Percentiles rank a stretch among this genome's conserved stretches.
Evolutionary conservation across 768 basidiomycete species (phyloP).

Genomic region (Boletus fagicola): DNA sequence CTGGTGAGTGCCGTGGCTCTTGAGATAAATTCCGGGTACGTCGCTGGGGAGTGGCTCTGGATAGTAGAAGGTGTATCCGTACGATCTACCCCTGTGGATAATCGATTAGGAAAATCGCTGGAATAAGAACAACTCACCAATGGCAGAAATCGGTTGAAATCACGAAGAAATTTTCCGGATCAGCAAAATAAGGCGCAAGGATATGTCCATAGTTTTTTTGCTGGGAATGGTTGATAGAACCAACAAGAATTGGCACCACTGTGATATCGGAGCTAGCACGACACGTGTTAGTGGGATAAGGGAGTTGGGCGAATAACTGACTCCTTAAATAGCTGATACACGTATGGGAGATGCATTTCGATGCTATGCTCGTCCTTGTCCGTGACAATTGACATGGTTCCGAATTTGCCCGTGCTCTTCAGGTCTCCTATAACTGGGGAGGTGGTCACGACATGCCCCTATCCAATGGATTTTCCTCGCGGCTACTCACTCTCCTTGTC

Average conservation of each 20-base stretch:
- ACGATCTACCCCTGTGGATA: constrained; percentile 69
- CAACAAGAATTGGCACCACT: constrained; percentile 90
- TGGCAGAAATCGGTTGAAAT: constrained; percentile 98
- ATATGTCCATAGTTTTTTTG: constrained; percentile 67
- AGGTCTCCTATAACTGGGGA: constrained; percentile 17
- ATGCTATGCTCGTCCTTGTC: constrained; percentile 97
- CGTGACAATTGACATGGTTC: constrained; percentile 56
- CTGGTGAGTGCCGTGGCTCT: constrained; percentile 40
- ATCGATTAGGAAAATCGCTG: background rate
- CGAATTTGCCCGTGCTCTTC: constrained; percentile 47
- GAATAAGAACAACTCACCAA: constrained; percentile 55
- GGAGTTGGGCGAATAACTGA: constrained; percentile 32
- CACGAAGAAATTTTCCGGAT: constrained; percentile 81
- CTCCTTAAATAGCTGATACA: constrained; percentile 83
- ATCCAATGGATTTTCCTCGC: background rate
- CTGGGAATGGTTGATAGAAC: constrained; percentile 57
- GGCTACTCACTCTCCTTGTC: constrained; percentile 69
- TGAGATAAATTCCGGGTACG: constrained; percentile 48
- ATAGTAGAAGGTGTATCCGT: constrained; percentile 86
- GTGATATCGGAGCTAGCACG: constrained; percentile 61
- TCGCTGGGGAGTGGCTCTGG: constrained; percentile 55
- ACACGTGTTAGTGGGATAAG: constrained; percentile 4
- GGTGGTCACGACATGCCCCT: constrained; percentile 5
- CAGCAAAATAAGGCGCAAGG: constrained; percentile 76
- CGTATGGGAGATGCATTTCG: constrained; percentile 95